Base-by-base conservation (phyloP, 495 filamentous ascomycete species). In the Penicillium silybi region DNA sequence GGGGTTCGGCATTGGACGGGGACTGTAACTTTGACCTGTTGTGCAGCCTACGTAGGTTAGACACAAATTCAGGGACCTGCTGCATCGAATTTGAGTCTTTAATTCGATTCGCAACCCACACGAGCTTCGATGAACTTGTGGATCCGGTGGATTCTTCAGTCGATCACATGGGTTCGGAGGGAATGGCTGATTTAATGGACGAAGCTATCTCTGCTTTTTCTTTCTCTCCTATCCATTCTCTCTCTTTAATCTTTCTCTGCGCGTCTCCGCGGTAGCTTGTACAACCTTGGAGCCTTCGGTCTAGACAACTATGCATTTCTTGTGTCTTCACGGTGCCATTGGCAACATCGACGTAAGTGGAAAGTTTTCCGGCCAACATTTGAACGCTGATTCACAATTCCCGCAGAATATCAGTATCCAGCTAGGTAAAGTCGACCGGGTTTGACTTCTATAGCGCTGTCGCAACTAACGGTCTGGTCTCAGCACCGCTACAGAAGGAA, bases 321-420 rank as follows among this genome's bases (percentile, higher is more conserved):
- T 67, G 11, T 64, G 64, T 43, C 59, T 67, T 32, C 64, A 67
- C 27, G 64, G 64, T 48, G 64, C 64, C 51, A 67, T 67, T 57
- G 64, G 64, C 52, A 67, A 67, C 29, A 51, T 64, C 9, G 54
- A 67, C 25, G 64, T 67, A 55, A n/a, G 61, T 61, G 6, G 46
- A 32, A 2, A 35, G 4, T 4, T 18, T 4, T 6, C 16, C 16
- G 10, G 4, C 2, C 0, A 41, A 11, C 18, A 2, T 19, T 3
- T 15, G 18, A 19, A 19, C 35, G 23, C 46, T 56, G 18, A 54
- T 15, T 11, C 29, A 5, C 10, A 32, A 13, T 32, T 44, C 6
- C 18, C 8, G 23, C 49, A 79, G 77, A 81, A 79, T 64, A 79
- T 81, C 45, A 63, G 68, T 47, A 74, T 81, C 44, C 78, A 81